These are phyloP conservation scores for Fusarium scirpi DNA, from an alignment of 2,329 filamentous ascomycete genomes.

Conservation along the genomic window DNA sequence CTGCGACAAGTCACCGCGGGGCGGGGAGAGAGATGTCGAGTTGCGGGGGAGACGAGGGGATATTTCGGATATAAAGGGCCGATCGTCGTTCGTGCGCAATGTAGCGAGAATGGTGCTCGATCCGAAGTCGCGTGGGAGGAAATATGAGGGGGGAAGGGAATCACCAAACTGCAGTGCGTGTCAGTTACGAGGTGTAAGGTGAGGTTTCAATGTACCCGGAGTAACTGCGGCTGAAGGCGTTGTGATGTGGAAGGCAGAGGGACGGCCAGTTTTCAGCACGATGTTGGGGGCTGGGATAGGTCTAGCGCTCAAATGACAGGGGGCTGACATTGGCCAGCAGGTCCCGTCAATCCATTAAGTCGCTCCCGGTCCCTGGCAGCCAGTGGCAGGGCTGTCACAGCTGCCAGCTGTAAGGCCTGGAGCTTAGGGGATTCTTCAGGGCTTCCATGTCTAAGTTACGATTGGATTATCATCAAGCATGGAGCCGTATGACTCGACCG, in stretches of 20 bases:
- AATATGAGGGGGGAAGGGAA: conserved; percentile 20
- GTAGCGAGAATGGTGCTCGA: conserved; percentile 16
- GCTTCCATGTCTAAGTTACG: neutral
- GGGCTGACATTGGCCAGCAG: conserved; percentile 8
- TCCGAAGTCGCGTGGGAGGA: conserved; percentile 29
- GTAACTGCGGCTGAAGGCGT: conserved; percentile 48
- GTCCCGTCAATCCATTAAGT: neutral
- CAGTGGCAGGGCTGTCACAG: conserved; percentile 37
- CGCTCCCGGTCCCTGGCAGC: conserved; percentile 25
- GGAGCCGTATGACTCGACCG: conserved; percentile 40
- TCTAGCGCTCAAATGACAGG: conserved; percentile 47
- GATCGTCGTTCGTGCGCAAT: conserved; percentile 24
- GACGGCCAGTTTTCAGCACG: conserved; percentile 27
- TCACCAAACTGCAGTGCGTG: conserved; percentile 37
- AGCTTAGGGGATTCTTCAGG: conserved; percentile 29
- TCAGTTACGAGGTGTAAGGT: conserved; percentile 44
- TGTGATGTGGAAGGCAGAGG: conserved; percentile 47
- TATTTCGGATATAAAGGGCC: conserved; percentile 15
- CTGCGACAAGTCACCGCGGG: conserved; percentile 41
- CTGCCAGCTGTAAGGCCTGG: conserved; percentile 30
- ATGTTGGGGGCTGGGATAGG: conserved; percentile 46
- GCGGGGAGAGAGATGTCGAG: conserved; percentile 35
- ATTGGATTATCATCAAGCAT: conserved; percentile 2
- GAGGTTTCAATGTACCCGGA: conserved; percentile 43
- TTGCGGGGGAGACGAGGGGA: conserved; percentile 16